Evolutionary conservation across 257 asterid species (phyloP).

Genomic region (Ligustrum vulgare): DNA sequence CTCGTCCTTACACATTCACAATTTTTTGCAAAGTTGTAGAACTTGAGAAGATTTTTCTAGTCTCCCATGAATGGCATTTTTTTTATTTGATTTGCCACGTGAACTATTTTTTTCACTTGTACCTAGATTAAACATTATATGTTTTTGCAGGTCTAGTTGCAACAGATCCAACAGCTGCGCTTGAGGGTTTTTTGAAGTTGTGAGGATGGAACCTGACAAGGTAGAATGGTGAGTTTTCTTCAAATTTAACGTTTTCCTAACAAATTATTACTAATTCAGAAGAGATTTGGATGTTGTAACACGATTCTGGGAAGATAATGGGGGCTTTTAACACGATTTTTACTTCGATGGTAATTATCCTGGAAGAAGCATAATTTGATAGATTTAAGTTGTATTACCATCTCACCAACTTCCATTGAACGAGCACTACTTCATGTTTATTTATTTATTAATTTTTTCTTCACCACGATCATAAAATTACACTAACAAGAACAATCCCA

Average conservation of each 20-base stretch:
- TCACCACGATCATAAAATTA: not conserved
- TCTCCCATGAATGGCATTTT: conserved; percentile 12
- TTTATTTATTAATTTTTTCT: not conserved
- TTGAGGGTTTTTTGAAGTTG: conserved; percentile 87
- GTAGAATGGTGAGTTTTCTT: conserved; percentile 73
- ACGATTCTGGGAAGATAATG: not conserved
- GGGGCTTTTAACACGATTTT: not conserved
- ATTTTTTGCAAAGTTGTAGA: not conserved
- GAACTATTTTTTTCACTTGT: not conserved
- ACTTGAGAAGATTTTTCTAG: conserved; percentile 9
- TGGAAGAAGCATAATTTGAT: not conserved
- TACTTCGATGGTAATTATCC: not conserved
- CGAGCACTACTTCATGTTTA: too few species aligned
- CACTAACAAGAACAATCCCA: not conserved
- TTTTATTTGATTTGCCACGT: not conserved
- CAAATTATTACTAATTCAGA: not conserved
- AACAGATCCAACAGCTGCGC: conserved; percentile 87
- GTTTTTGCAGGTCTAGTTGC: conserved; percentile 76
- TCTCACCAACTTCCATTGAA: not conserved
- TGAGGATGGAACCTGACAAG: conserved; percentile 91
- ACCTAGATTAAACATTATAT: conserved; percentile 1
- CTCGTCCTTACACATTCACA: not conserved
- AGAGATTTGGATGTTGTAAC: not conserved
- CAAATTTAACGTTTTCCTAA: not conserved
- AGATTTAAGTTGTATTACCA: not conserved